phyloP scores from a whole-genome alignment of 2,329 filamentous ascomycete genomes.

The Beauveria sp. region DNA sequence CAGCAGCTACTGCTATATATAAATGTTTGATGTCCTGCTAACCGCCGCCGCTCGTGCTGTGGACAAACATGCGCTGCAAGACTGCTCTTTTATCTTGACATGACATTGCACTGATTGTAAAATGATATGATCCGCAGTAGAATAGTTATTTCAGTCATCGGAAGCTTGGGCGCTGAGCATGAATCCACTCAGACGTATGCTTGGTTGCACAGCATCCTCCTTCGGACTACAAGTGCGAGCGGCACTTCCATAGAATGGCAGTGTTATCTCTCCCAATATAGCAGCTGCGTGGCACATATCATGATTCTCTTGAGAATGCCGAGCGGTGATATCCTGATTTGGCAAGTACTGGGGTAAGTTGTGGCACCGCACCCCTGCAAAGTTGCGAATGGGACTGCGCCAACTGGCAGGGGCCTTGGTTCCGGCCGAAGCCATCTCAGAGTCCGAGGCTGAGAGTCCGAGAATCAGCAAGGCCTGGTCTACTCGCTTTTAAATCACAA shows the following conservation, averaged over 20 bases:
- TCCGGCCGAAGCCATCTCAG: not conserved
- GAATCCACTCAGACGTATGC: not conserved
- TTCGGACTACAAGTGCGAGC: not conserved
- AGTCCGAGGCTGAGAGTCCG: conserved; percentile 8
- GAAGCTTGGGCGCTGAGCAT: not conserved
- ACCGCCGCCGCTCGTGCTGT: not conserved
- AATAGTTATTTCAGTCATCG: not conserved
- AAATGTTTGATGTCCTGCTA: not conserved
- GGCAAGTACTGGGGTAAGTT: too few species aligned
- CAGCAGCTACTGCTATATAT: not conserved
- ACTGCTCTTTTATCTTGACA: not conserved
- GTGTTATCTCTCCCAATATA: not conserved
- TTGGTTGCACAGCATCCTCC: not conserved
- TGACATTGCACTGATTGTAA: not conserved
- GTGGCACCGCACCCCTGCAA: not conserved
- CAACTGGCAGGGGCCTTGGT: not conserved
- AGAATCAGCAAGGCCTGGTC: not conserved
- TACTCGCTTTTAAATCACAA: not conserved
- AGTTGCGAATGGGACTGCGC: not conserved
- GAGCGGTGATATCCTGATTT: not conserved
- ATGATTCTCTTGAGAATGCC: not conserved
- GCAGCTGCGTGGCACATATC: too few species aligned
- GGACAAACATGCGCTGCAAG: too few species aligned
- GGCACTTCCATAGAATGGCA: not conserved
- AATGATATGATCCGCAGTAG: not conserved